A percentile compares a stretch with the other conserved stretches of the same genome.
phyloP scores from a whole-genome alignment of 2,329 filamentous ascomycete genomes.

The Taxawa tesnikishii region DNA sequence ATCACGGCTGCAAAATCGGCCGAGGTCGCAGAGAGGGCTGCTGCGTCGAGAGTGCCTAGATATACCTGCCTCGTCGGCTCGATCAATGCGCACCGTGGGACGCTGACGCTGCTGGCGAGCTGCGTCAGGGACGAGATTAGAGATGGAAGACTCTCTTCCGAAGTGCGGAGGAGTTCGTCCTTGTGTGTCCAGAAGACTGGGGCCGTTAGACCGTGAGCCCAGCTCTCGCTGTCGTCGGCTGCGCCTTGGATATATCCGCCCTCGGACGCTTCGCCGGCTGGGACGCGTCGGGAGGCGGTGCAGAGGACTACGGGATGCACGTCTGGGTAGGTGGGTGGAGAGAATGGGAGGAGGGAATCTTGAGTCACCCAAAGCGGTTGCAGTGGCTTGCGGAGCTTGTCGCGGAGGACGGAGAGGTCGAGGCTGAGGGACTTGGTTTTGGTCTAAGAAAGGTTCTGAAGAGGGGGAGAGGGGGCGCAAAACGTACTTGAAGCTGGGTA shows the following conservation, averaged over 20 bases:
- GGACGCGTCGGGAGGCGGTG: conserved; percentile 65
- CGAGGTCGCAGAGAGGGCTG: conserved; percentile 22
- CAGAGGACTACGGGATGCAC: conserved; percentile 71
- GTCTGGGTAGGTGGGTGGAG: conserved; percentile 37
- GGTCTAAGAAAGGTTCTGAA: too few species aligned
- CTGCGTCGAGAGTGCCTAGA: conserved; percentile 26
- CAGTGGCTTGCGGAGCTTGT: conserved; percentile 56
- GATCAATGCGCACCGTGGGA: conserved; percentile 22
- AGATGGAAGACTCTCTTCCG: conserved; percentile 51
- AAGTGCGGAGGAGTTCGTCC: conserved; percentile 44
- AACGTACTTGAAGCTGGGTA: conserved; percentile 29
- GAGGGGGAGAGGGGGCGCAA: too few species aligned
- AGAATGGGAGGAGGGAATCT: conserved; percentile 39
- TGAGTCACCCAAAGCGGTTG: conserved; percentile 71
- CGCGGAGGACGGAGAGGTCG: conserved; percentile 41
- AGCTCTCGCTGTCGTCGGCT: conserved; percentile 88
- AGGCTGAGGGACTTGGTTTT: conserved; percentile 43
- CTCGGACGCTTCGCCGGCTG: conserved; percentile 55
- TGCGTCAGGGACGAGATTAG: conserved; percentile 35
- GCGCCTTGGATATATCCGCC: conserved; percentile 85
- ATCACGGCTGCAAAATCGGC: conserved; percentile 21
- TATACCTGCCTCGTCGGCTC: conserved; percentile 27
- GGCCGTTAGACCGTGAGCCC: conserved; percentile 72
- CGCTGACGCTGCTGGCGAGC: conserved; percentile 9
- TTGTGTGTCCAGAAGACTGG: conserved; percentile 66